These are phyloP conservation scores for Jimgerdemannia flammicorona DNA, from an alignment of 192 early-diverging fungal species.

Conservation along the genomic window DNA sequence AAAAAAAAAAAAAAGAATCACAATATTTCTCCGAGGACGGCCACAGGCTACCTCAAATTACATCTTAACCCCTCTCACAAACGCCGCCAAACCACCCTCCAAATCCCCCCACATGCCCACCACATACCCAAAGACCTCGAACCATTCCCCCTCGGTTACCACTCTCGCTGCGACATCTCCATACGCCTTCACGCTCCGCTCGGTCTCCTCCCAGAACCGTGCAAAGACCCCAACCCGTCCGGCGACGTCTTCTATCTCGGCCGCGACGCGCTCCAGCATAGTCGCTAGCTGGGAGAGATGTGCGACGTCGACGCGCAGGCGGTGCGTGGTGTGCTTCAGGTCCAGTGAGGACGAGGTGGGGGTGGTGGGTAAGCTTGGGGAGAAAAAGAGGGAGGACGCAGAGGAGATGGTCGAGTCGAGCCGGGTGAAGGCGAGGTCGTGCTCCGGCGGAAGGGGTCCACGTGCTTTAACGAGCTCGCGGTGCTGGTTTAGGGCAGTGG, in stretches of 20 bases:
- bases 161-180: not conserved
- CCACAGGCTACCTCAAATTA: not conserved
- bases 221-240: not conserved
- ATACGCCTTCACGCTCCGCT: not conserved
- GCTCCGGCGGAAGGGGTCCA: not conserved
- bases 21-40: too few species aligned
- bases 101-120: not conserved
- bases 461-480: not conserved
- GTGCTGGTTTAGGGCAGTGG: not conserved
- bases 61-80: not conserved
- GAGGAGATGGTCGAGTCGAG: not conserved
- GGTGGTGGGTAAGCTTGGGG: not conserved
- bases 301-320: not conserved
- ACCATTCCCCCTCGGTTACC: not conserved
- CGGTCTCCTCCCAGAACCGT: not conserved
- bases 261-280: not conserved
- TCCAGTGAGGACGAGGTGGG: not conserved
- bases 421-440: not conserved
- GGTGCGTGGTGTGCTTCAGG: not conserved
- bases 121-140: not conserved
- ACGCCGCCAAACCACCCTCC: not conserved
- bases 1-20: too few species aligned
- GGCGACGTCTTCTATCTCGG: not conserved
- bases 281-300: not conserved
- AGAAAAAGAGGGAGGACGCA: too few species aligned